Evolutionary conservation across 495 filamentous ascomycete species (phyloP).

Genomic region (Stereocaulon alpinum): DNA sequence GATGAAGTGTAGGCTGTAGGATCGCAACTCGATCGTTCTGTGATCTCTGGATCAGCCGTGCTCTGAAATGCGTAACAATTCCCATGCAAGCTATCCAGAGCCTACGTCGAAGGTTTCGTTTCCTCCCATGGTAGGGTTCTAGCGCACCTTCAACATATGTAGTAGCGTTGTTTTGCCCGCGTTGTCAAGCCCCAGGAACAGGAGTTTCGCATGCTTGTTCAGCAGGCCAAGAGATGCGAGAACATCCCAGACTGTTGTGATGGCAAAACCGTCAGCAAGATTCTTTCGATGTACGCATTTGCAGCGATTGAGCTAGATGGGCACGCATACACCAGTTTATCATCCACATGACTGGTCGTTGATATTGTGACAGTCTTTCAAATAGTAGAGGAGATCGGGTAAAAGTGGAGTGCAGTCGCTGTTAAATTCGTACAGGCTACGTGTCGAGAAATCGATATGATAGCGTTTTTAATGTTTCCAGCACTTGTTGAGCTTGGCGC

Average conservation of each 20-base stretch:
- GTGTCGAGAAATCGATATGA: background rate
- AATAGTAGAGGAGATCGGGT: background rate
- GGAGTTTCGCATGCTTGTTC: constrained; percentile 94
- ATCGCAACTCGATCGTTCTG: constrained; percentile 91
- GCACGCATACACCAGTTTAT: constrained; percentile 82
- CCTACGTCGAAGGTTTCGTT: background rate
- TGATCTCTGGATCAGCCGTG: background rate
- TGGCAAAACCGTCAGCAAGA: background rate
- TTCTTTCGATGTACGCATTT: background rate
- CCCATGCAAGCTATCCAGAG: background rate
- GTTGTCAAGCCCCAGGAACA: constrained; percentile 95
- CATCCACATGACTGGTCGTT: constrained; percentile 66
- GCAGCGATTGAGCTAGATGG: constrained; percentile 7
- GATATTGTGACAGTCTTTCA: background rate
- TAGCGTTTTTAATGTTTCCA: background rate
- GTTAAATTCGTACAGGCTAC: background rate
- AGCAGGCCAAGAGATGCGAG: constrained; percentile 81
- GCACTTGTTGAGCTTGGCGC: background rate
- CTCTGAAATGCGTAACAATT: background rate
- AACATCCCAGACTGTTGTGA: constrained; percentile 72
- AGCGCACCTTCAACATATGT: constrained; percentile 66
- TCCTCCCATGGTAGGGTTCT: background rate
- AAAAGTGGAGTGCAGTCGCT: background rate
- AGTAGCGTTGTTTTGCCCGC: constrained; percentile 93
- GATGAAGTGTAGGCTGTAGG: constrained; percentile 76